A percentile compares a stretch with the other conserved stretches of the same genome.
phyloP scores from a whole-genome alignment of 495 filamentous ascomycete genomes.

The Podospora bellae-mahoneyi region DNA sequence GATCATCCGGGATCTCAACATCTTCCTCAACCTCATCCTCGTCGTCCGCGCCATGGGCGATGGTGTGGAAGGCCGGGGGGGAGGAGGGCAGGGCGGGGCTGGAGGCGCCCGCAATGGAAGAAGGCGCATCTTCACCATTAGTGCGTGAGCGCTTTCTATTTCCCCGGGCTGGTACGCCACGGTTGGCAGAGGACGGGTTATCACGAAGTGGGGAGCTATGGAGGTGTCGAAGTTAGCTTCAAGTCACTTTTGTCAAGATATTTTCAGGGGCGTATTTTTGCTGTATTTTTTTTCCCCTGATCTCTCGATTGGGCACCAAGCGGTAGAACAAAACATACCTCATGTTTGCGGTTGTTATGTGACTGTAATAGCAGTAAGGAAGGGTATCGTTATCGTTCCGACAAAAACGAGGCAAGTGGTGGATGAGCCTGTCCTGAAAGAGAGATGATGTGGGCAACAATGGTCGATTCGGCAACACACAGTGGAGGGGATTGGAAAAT shows the following conservation, averaged over 20 bases:
- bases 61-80: slow-evolving; percentile 49
- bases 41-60: slow-evolving; percentile 59
- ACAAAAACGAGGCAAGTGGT: slow-evolving; percentile 2
- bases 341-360: slow-evolving; percentile 31
- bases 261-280: background rate
- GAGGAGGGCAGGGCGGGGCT: slow-evolving; percentile 49
- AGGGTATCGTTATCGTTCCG: background rate
- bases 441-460: background rate
- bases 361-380: background rate
- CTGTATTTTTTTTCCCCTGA: background rate
- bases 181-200: slow-evolving; percentile 83
- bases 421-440: slow-evolving; percentile 2
- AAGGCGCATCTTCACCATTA: slow-evolving; percentile 62
- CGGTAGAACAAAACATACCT: slow-evolving; percentile 30
- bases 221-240: slow-evolving; percentile 11
- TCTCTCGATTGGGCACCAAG: background rate
- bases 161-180: slow-evolving; percentile 57
- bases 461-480: background rate
- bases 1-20: slow-evolving; percentile 63
- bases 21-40: slow-evolving; percentile 56
- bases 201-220: slow-evolving; percentile 74
- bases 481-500: background rate
- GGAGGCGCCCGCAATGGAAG: slow-evolving; percentile 63
- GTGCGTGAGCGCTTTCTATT: slow-evolving; percentile 81
- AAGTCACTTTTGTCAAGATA: slow-evolving; percentile 11